Percentiles rank a stretch among this genome's conserved stretches.
phyloP scores from a whole-genome alignment of 2,329 filamentous ascomycete genomes.

The Lasiodiplodia theobromae region DNA sequence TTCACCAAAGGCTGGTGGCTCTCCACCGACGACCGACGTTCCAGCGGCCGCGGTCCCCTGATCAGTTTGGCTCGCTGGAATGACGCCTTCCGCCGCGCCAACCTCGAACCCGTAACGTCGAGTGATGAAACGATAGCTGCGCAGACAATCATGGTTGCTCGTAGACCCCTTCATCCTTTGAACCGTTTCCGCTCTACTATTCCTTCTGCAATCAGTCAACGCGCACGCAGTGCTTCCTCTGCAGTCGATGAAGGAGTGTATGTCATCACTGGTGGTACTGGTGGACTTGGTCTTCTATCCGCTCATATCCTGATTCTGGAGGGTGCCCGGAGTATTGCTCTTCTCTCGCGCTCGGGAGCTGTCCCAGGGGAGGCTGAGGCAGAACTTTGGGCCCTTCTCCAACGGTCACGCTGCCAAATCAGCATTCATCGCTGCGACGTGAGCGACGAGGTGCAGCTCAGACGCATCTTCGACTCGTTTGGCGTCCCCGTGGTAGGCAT shows the following conservation, averaged over 20 bases:
- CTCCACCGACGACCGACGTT: not conserved
- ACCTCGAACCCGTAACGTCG: not conserved
- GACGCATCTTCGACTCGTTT: not conserved
- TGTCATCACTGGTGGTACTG: slow-evolving; percentile 27
- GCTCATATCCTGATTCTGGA: slow-evolving; percentile 25
- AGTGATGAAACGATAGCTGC: not conserved
- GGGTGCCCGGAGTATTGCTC: slow-evolving; percentile 23
- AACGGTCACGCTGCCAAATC: not conserved
- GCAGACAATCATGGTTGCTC: not conserved
- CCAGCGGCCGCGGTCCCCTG: not conserved
- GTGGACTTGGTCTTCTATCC: slow-evolving; percentile 28
- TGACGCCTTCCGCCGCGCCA: not conserved
- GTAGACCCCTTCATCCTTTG: not conserved
- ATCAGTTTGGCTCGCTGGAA: not conserved
- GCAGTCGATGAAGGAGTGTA: not conserved
- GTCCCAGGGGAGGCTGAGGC: not conserved
- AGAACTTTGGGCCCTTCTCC: not conserved
- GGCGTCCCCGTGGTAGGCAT: not conserved
- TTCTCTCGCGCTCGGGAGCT: slow-evolving; percentile 29
- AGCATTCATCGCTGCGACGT: not conserved
- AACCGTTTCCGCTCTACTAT: no score
- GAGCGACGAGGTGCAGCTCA: not conserved
- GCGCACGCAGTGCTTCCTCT: no score
- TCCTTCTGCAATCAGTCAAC: no score
- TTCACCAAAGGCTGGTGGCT: not conserved